phyloP scores from a whole-genome alignment of 73 alveolate species.

The Symbiodinium pilosum region DNA sequence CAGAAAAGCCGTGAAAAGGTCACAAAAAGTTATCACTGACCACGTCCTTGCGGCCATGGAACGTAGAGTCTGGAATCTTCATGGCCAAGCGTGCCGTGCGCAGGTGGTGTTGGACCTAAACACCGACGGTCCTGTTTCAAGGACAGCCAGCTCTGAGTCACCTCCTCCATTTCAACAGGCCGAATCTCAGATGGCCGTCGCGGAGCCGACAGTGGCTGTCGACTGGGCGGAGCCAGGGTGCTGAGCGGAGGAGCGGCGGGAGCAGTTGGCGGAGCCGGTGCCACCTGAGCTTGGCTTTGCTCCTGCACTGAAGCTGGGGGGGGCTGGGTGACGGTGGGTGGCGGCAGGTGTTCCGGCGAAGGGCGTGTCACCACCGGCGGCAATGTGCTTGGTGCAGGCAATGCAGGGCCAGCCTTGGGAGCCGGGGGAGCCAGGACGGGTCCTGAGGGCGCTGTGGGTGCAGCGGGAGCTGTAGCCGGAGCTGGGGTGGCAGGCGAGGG shows the following conservation, averaged over 20 bases:
- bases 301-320: slow-evolving; percentile 25
- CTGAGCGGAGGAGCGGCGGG: slow-evolving; percentile 37
- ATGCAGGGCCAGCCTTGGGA: neutral
- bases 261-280: neutral
- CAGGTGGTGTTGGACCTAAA: slow-evolving; percentile 41
- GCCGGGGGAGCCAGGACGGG: slow-evolving; percentile 32
- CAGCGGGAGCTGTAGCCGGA: slow-evolving; percentile 2
- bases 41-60: neutral
- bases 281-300: slow-evolving; percentile 4
- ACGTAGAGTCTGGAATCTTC: slow-evolving; percentile 67
- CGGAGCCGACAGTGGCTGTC: slow-evolving; percentile 28
- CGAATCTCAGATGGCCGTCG: slow-evolving; percentile 62
- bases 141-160: slow-evolving; percentile 37
- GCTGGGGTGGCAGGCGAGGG: too few species aligned
- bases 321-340: neutral
- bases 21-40: neutral
- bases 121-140: slow-evolving; percentile 61
- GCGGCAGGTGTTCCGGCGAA: neutral
- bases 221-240: slow-evolving; percentile 58
- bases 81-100: slow-evolving; percentile 30
- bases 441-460: neutral
- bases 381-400: neutral
- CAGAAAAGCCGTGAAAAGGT: neutral
- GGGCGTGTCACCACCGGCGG: neutral
- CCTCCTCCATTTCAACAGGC: slow-evolving; percentile 50